These are phyloP conservation scores for Gymnopilus junonius DNA, from an alignment of 768 basidiomycete genomes.

Conservation along the genomic window DNA sequence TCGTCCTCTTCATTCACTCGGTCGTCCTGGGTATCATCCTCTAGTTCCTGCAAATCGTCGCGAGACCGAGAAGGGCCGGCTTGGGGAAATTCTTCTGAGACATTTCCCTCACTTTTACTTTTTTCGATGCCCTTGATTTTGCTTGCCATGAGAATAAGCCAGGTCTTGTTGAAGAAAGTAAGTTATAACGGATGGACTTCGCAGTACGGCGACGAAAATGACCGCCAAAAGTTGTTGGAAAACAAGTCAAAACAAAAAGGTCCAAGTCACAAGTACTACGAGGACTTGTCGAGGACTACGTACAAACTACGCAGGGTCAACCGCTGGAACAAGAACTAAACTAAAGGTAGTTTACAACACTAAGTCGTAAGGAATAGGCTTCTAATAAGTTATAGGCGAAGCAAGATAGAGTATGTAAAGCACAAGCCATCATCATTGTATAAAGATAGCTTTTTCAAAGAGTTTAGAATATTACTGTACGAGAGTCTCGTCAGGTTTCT, in stretches of 20 bases:
- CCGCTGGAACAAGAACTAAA: not conserved
- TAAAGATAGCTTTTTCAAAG: not conserved
- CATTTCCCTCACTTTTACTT: not conserved
- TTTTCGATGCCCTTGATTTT: not conserved
- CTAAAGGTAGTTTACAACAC: not conserved
- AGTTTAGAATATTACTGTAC: not conserved
- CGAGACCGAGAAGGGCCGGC: slow-evolving; percentile 21
- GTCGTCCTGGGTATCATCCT: slow-evolving; percentile 17
- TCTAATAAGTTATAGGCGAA: not conserved
- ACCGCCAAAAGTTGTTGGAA: not conserved
- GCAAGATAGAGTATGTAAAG: not conserved
- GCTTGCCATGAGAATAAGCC: slow-evolving; percentile 1
- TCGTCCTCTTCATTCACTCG: slow-evolving; percentile 30
- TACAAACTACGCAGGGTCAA: too few relatives aligned
- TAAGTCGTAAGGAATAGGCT: not conserved
- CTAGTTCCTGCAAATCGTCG: slow-evolving; percentile 2
- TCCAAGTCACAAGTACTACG: not conserved
- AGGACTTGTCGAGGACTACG: too few relatives aligned
- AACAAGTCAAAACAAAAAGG: slow-evolving; percentile 1
- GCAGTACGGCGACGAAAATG: not conserved
- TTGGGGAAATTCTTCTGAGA: slow-evolving; percentile 3
- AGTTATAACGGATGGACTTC: not conserved
- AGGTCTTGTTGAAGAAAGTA: not conserved
- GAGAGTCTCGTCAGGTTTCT: slow-evolving; percentile 28
- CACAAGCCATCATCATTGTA: not conserved